phyloP scores from a whole-genome alignment of 345 rosid species.

The Bruguiera gymnorhiza region DNA sequence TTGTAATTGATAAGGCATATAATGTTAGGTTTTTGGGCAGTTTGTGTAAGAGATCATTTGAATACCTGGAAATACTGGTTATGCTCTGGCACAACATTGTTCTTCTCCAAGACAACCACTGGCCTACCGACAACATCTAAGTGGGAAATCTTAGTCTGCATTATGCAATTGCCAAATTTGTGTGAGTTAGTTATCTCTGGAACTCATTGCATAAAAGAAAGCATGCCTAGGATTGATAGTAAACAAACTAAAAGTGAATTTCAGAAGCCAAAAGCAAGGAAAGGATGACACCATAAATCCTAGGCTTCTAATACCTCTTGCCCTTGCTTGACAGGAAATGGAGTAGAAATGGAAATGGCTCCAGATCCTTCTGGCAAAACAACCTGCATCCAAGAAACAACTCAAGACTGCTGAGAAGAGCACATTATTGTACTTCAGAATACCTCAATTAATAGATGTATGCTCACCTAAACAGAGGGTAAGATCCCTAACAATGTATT shows the following conservation, averaged over 20 bases:
- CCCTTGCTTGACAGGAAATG: constrained; percentile 66
- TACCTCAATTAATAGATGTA: not conserved
- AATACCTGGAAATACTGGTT: constrained; percentile 87
- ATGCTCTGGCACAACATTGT: constrained; percentile 83
- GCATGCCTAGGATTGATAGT: not conserved
- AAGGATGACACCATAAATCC: constrained; percentile 3
- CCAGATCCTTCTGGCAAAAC: constrained; percentile 88
- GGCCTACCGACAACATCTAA: constrained; percentile 90
- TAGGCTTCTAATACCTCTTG: constrained; percentile 60
- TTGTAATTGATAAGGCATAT: not conserved
- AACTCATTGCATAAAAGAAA: constrained; percentile 2
- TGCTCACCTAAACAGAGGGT: not conserved
- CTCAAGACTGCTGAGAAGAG: constrained; percentile 16
- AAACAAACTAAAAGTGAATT: not conserved
- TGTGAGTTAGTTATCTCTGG: not conserved
- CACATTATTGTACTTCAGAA: not conserved
- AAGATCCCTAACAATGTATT: too few species aligned
- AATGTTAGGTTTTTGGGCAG: not conserved
- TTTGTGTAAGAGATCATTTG: not conserved
- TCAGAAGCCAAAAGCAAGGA: not conserved
- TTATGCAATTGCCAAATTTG: constrained; percentile 3
- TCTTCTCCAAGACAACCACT: constrained; percentile 70
- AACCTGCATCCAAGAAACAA: constrained; percentile 45
- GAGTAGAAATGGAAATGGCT: constrained; percentile 62
- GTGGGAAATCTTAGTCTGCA: constrained; percentile 81